These are phyloP conservation scores for Petunia axillaris DNA, from an alignment of 257 asterid species.

Conservation along the genomic window DNA sequence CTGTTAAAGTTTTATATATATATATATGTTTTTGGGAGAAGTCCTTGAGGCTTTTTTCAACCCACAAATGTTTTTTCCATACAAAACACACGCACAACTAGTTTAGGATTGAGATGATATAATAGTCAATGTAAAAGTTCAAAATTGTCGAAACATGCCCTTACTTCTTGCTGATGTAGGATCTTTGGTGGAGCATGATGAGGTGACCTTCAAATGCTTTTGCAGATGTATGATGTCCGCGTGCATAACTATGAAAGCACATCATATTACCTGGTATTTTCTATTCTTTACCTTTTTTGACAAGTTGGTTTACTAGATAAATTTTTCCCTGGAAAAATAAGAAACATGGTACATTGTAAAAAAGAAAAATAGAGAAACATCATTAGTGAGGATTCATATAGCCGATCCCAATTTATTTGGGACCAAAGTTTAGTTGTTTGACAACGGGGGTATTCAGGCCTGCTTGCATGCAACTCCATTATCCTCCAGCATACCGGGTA, in stretches of 20 bases:
- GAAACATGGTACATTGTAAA: no score
- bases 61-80: conserved; percentile 6
- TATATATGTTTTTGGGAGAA: neutral
- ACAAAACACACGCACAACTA: neutral
- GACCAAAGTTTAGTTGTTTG: no score
- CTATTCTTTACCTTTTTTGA: neutral
- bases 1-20: neutral
- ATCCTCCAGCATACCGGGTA: no score
- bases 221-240: neutral
- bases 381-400: no score
- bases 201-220: neutral
- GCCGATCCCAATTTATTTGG: no score
- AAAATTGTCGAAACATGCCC: neutral
- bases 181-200: neutral
- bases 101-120: conserved; percentile 6
- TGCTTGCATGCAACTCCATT: no score
- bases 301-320: neutral
- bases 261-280: neutral
- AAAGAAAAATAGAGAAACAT: no score
- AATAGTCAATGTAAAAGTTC: neutral
- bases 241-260: conserved; percentile 18
- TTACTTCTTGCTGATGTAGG: conserved; percentile 6
- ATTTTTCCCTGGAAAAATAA: no score
- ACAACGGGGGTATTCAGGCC: no score
- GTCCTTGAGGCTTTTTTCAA: neutral